A percentile compares a stretch with the other conserved stretches of the same genome.
Conservation (phyloP, 805 yeast species). For the Saccharomycopsis sp. region DNA sequence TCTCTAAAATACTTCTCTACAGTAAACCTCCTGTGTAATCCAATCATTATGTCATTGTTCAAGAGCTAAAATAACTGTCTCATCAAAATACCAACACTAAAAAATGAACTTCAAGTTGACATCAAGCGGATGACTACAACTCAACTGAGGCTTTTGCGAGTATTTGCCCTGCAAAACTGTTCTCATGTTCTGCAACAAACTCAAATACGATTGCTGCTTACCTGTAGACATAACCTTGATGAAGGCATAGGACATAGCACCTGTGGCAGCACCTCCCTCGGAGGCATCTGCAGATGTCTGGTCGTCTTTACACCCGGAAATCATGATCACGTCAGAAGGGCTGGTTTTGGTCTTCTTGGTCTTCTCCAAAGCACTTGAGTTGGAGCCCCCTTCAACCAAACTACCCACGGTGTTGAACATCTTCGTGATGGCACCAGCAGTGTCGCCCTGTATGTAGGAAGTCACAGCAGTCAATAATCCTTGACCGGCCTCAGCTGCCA, state of each 20-base stretch:
- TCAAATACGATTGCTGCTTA: constrained; percentile 51
- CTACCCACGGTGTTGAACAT: constrained; percentile 20
- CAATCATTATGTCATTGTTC: too few species aligned
- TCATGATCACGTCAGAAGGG: constrained; percentile 59
- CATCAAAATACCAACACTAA: constrained; percentile 20
- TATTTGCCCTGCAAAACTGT: constrained; percentile 50
- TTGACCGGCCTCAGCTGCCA: constrained; percentile 58
- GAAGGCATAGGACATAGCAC: constrained; percentile 71
- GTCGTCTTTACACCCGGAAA: constrained; percentile 67
- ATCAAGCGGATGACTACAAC: constrained; percentile 65
- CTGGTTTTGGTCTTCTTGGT: constrained; percentile 46
- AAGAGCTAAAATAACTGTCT: too few species aligned
- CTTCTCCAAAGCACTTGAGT: constrained; percentile 24
- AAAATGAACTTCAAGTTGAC: constrained; percentile 37
- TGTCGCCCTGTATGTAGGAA: constrained; percentile 48
- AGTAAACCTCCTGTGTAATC: too few species aligned
- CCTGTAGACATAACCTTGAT: constrained; percentile 48
- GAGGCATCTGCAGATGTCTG: constrained; percentile 58
- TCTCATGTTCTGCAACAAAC: constrained; percentile 57
- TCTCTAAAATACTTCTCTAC: too few species aligned
- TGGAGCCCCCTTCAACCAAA: constrained; percentile 13
- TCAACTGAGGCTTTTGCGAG: constrained; percentile 66
- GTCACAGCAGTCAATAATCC: constrained; percentile 49
- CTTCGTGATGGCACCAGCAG: constrained; percentile 25
- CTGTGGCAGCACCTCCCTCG: constrained; percentile 58